Evolutionary conservation across 2,329 filamentous ascomycete species (phyloP), one percentile per base, ranked within the genome.

Genomic region (Knufia fluminis): DNA sequence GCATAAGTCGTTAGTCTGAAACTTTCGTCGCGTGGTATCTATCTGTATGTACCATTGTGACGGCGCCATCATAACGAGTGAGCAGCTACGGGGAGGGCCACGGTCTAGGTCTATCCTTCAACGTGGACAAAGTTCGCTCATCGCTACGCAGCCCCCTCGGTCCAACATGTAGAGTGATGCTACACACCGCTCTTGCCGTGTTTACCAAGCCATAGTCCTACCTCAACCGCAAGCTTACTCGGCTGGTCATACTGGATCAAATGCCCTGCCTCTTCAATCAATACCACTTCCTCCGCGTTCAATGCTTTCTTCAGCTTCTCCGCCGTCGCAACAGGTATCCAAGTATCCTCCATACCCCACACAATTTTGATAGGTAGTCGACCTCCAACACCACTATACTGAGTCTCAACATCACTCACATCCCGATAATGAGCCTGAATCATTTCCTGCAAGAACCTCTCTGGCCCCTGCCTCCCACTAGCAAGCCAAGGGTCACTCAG

Each of bases 371-470:
- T 65, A 0, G 68, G 66, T 9, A 69, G 52, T 12, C 50, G 59
- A 17, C 60, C 51, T 4, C 69, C 64, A 1, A 72, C 60, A 22
- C 64, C 60, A 2, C 58, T 48, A 40, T 72, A 69, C 55, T 60
- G 58, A 10, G 55, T 59, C 47, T 71, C 68, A n/a, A 73, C 65
- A 26, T 65, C 65, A 1, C 52, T 60, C 2, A 54, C 60, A 17
- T 42, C 52, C 22, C 61, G 57, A 43, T 58, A 59, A 52, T 65
- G 60, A 1, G 66, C 67, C 55, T 68, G 65, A 20, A 60, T 55
- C 48, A 74, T 61, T 54, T 73, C 67, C 31, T 66, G 52, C 4
- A 73, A 59, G 50, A 74, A 73, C n/a, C n/a, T n/a, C n/a, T n/a
- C n/a, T n/a, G n/a, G n/a, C 7, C 60, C 62, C 2, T 61, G 63